Base-by-base conservation (phyloP, 2,329 filamentous ascomycete species). In the Paraconiothyrium brasiliense region DNA sequence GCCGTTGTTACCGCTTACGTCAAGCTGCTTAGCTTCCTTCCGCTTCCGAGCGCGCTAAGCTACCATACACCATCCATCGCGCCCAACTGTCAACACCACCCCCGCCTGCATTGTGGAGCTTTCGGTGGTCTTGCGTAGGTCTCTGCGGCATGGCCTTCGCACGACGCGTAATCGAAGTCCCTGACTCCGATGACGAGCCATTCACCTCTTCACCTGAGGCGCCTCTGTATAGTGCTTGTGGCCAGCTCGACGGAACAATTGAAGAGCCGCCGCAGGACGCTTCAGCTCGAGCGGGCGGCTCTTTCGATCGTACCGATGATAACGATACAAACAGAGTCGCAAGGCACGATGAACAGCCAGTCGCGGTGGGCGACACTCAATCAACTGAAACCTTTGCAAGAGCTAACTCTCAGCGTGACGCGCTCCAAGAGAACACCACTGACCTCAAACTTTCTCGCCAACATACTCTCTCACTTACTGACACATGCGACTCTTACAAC, bases 101-200 rank as follows among this genome's bases (percentile, higher is more conserved):
- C n/a, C 43, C 43, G 43, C 43, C n/a, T 46, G 6, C 27, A 4
- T 30, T 22, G 43, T 11, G 43, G 22, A 4, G 43, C 20, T 22
- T 46, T 24, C 9, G n/a, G 43, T n/a, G n/a, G n/a, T 9, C 16
- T 10, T 16, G n/a, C 20, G 20, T 9, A n/a, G 22, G 34, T 32
- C 7, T 24, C 49, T 14, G 34, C 67, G 68, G 20, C 56, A 78
- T 78, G 74, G 65, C 67, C 32, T 14, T 71, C 46, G 62, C 34
- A 8, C 57, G 64, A 47, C 65, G 59, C 43, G 43, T 63, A 46
- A 68, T 60, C 35, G 73, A 76, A 62, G 62, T 78, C 16, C 68
- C 72, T 11, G 75, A 78, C 62, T 76, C 74, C 22, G 75, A 78
- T 54, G 74, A 76, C 7, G 75, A 77, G 65, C 68, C 60, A 1